These are phyloP conservation scores for Fraxinus cuspidata DNA, from an alignment of 257 asterid species.

Conservation along the genomic window DNA sequence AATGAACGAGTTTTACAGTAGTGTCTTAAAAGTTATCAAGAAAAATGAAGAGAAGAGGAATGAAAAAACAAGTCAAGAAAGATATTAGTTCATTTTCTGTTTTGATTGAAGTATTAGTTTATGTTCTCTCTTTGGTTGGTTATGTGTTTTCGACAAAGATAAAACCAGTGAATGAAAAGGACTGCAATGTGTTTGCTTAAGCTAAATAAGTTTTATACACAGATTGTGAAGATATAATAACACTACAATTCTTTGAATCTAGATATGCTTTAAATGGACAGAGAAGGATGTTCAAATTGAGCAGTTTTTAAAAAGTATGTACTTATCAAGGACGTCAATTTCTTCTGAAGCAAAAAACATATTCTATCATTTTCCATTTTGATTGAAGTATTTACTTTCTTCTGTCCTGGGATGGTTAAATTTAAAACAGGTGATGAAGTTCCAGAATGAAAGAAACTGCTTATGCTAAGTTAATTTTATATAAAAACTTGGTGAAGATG, in stretches of 20 bases:
- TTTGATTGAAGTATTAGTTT: too few relatives aligned
- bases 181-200: background rate
- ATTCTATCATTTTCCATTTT: too few relatives aligned
- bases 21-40: background rate
- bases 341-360: too few relatives aligned
- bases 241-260: too few relatives aligned
- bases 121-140: background rate
- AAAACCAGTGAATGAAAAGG: background rate
- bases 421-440: too few relatives aligned
- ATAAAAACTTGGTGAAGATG: background rate
- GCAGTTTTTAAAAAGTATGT: too few relatives aligned
- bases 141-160: background rate
- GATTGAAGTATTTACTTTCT: background rate
- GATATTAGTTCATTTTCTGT: background rate
- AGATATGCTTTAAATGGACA: too few relatives aligned
- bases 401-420: background rate
- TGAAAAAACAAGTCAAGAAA: background rate
- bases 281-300: too few relatives aligned
- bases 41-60: background rate
- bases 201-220: too few relatives aligned
- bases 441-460: too few relatives aligned
- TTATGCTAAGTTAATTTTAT: background rate
- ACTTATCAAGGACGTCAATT: too few relatives aligned
- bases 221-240: too few relatives aligned
- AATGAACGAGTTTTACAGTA: background rate